Conservation (phyloP, 176 grass and related monocot genomes). For the Carex scoparia region DNA sequence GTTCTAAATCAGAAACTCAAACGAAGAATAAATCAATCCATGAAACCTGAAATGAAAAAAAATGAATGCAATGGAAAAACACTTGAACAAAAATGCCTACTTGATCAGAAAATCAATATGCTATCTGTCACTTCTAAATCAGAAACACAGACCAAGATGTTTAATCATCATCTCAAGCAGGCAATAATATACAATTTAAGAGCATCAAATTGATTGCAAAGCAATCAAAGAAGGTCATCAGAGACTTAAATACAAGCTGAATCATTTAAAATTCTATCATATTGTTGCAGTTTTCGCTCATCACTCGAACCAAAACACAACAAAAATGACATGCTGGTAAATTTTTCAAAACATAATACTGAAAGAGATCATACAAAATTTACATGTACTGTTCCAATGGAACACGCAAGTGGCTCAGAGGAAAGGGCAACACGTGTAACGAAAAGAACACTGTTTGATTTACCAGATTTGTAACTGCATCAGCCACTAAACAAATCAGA, state of each 20-base stretch:
- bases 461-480: constrained; percentile 27
- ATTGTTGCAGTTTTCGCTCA: constrained; percentile 25
- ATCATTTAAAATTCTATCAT: constrained; percentile 25
- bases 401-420: constrained; percentile 18
- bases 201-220: background rate
- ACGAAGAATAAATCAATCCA: background rate
- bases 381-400: constrained; percentile 16
- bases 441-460: constrained; percentile 15
- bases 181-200: background rate
- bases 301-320: constrained; percentile 9
- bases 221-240: background rate
- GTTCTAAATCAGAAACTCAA: background rate
- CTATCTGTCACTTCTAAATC: constrained; percentile 19
- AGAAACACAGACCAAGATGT: constrained; percentile 26
- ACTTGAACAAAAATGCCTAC: background rate
- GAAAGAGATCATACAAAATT: background rate
- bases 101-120: constrained; percentile 7
- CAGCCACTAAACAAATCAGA: constrained; percentile 14
- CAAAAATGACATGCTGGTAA: background rate
- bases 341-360: background rate
- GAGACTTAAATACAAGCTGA: constrained; percentile 17
- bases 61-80: too few species aligned
- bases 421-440: constrained; percentile 20
- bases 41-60: too few species aligned
- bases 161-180: constrained; percentile 13